Conservation (phyloP, 441 rosid genomes). For the Melastoma candidum region DNA sequence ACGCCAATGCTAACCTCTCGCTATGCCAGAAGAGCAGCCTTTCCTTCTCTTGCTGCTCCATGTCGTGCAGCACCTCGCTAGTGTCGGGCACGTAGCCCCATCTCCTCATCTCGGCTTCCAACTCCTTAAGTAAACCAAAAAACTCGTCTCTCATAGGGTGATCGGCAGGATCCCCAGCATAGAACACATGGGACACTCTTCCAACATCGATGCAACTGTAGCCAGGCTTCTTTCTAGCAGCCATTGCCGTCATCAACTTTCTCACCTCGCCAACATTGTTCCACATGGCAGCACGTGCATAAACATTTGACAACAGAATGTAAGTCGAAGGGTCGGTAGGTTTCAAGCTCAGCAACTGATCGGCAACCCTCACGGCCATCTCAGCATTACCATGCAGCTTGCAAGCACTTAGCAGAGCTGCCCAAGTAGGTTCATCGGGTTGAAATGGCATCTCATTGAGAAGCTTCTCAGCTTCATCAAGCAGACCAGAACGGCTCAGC, state of each 20-base stretch:
- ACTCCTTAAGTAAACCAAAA: conserved; percentile 33
- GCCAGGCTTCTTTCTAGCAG: conserved; percentile 60
- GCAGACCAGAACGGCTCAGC: conserved; percentile 66
- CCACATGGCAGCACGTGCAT: conserved; percentile 57
- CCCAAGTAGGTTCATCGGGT: conserved; percentile 86
- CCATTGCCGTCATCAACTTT: conserved; percentile 40
- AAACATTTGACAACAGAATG: conserved; percentile 60
- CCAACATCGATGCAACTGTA: conserved; percentile 45
- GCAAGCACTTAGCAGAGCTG: conserved; percentile 74
- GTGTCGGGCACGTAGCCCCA: conserved; percentile 75
- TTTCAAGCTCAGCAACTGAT: conserved; percentile 38
- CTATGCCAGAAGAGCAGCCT: conserved; percentile 73
- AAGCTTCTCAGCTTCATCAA: conserved; percentile 58
- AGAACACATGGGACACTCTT: conserved; percentile 49
- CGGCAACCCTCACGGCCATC: conserved; percentile 47
- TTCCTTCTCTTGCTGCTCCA: conserved; percentile 66
- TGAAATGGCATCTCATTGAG: conserved; percentile 54
- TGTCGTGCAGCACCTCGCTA: conserved; percentile 47
- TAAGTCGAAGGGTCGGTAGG: conserved; percentile 60
- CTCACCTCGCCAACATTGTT: conserved; percentile 46
- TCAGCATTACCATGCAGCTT: conserved; percentile 43
- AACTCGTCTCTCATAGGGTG: conserved; percentile 52
- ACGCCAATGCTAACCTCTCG: conserved; percentile 69
- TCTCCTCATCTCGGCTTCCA: conserved; percentile 51
- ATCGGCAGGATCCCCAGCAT: conserved; percentile 49